phyloP scores from a whole-genome alignment of 495 filamentous ascomycete genomes.

The Podospora bellae-mahoneyi region DNA sequence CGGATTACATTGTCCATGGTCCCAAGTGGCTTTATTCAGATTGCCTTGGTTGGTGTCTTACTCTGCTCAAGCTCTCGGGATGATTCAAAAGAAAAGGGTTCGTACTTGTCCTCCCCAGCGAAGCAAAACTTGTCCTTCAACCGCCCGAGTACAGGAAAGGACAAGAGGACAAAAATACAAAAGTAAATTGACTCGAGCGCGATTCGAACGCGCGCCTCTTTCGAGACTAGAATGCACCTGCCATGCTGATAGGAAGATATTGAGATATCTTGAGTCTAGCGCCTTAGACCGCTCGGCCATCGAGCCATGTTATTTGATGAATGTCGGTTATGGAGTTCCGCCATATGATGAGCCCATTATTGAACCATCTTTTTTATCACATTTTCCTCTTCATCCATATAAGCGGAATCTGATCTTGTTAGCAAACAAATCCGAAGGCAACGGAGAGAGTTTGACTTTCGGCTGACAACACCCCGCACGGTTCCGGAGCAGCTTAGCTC shows the following conservation, averaged over 20 bases:
- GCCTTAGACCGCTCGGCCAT: constrained; percentile 38
- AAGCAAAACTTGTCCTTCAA: no score
- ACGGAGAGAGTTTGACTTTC: background rate
- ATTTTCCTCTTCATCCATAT: background rate
- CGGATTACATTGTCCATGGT: background rate
- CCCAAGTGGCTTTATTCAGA: background rate
- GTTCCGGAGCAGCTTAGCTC: background rate
- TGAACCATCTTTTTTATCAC: background rate
- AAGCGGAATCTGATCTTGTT: no score
- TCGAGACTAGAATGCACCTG: constrained; percentile 32
- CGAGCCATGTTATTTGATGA: constrained; percentile 20
- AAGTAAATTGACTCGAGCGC: constrained; percentile 28
- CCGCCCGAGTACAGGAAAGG: no score
- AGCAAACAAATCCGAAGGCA: background rate
- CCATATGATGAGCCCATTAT: background rate
- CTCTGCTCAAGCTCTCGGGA: background rate
- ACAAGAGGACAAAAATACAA: background rate
- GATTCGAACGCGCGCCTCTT: constrained; percentile 40
- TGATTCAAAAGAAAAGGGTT: background rate
- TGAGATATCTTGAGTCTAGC: constrained; percentile 31
- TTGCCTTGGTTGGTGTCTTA: no score
- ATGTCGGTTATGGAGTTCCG: background rate
- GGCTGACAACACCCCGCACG: background rate
- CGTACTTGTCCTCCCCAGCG: no score
- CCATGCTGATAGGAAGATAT: constrained; percentile 17